Percentiles rank a stretch among this genome's conserved stretches.
phyloP scores from a whole-genome alignment of 176 grass and related monocot species.

The Musa schizocarpa region DNA sequence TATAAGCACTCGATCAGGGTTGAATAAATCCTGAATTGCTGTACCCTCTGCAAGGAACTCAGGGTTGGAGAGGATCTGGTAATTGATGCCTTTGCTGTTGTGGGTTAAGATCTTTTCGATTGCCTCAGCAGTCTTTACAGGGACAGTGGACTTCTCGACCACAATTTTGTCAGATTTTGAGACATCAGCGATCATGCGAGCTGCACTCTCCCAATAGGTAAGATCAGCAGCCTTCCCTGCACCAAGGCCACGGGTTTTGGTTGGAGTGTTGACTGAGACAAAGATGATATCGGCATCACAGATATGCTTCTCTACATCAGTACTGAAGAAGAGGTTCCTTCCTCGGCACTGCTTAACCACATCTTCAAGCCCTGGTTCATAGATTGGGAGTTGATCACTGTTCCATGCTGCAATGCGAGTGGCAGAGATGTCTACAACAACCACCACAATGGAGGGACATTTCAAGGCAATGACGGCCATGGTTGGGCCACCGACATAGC shows the following conservation, averaged over 20 bases:
- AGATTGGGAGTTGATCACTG: slow-evolving; percentile 76
- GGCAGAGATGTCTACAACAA: slow-evolving; percentile 56
- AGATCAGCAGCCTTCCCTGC: slow-evolving; percentile 88
- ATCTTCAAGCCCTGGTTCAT: slow-evolving; percentile 74
- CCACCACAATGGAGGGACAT: slow-evolving; percentile 68
- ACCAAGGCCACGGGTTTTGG: slow-evolving; percentile 85
- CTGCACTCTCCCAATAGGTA: slow-evolving; percentile 94
- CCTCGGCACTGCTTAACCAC: slow-evolving; percentile 75
- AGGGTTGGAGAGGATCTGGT: slow-evolving; percentile 91
- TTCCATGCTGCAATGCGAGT: slow-evolving; percentile 85
- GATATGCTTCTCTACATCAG: slow-evolving; percentile 67
- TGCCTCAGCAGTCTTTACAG: slow-evolving; percentile 84
- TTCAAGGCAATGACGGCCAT: slow-evolving; percentile 91
- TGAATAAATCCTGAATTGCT: slow-evolving; percentile 64
- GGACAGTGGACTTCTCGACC: slow-evolving; percentile 89
- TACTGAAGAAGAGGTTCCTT: slow-evolving; percentile 89
- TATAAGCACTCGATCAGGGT: slow-evolving; percentile 73
- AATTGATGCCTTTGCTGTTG: slow-evolving; percentile 96
- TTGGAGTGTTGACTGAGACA: slow-evolving; percentile 81
- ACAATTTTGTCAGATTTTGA: slow-evolving; percentile 92
- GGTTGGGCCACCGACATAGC: slow-evolving; percentile 80
- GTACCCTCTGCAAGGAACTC: slow-evolving; percentile 91
- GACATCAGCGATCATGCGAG: slow-evolving; percentile 84
- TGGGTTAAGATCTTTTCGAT: slow-evolving; percentile 94
- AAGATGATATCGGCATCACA: slow-evolving; percentile 84